Conservation (phyloP, 176 grass and related monocot species). For the Saccharum spontaneum region DNA sequence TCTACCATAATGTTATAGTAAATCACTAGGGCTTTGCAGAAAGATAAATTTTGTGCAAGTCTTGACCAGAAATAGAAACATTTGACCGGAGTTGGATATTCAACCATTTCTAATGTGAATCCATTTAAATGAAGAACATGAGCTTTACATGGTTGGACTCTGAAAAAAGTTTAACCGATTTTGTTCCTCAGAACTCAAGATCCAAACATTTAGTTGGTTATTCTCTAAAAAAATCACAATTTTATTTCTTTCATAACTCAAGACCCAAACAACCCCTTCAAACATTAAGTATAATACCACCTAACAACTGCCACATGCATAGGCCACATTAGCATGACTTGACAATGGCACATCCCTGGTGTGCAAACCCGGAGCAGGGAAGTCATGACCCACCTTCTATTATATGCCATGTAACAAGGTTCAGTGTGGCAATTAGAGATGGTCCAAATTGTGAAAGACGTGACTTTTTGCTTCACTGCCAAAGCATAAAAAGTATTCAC, state of each 20-base stretch:
- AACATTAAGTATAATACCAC: not conserved
- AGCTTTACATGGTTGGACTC: not conserved
- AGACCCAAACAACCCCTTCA: not conserved
- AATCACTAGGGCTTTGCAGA: not conserved
- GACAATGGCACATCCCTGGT: not conserved
- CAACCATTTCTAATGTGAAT: slow-evolving; percentile 8
- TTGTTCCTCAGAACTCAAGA: not conserved
- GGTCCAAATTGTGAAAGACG: not conserved
- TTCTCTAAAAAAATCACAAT: not conserved
- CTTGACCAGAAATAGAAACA: slow-evolving; percentile 7
- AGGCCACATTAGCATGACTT: not conserved
- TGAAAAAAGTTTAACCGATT: not conserved
- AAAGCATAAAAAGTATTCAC: slow-evolving; percentile 1
- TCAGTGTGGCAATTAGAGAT: not conserved
- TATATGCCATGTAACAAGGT: not conserved
- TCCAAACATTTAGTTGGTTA: not conserved
- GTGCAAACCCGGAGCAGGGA: not conserved
- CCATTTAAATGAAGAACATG: not conserved
- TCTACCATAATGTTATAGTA: not conserved
- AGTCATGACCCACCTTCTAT: not conserved
- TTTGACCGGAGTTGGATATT: slow-evolving; percentile 13
- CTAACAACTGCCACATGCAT: not conserved
- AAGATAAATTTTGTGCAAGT: not conserved
- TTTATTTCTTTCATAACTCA: not conserved
- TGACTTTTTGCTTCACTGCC: slow-evolving; percentile 24